A percentile compares a stretch with the other conserved stretches of the same genome.
phyloP scores from a whole-genome alignment of 2,329 filamentous ascomycete genomes.

The Fusarium piperis region DNA sequence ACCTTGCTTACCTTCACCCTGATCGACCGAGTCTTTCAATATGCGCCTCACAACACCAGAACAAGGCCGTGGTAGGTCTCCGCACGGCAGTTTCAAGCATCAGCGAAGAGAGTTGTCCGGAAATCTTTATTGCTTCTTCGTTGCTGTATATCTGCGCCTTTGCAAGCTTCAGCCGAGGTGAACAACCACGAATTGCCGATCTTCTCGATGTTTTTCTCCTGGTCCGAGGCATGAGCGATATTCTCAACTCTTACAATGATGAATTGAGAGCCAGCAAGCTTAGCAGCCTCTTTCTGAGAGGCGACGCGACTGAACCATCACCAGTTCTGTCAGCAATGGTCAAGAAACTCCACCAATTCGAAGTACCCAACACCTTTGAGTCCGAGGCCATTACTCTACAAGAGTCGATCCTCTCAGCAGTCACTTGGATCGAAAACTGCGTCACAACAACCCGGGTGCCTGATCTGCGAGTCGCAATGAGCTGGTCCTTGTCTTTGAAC shows the following conservation, averaged over 20 bases:
- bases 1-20: constrained; percentile 42
- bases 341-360: constrained; percentile 18
- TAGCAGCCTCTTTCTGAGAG: background rate
- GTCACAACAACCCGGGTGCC: background rate
- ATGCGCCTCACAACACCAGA: constrained; percentile 47
- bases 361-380: constrained; percentile 10
- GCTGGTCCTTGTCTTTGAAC: constrained; percentile 19
- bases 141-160: constrained; percentile 47
- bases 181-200: constrained; percentile 42
- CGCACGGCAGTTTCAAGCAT: constrained; percentile 40
- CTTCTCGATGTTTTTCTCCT: constrained; percentile 47
- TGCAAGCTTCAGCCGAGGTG: constrained; percentile 35
- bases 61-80: constrained; percentile 44
- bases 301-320: background rate
- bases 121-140: constrained; percentile 46
- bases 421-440: constrained; percentile 6
- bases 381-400: background rate
- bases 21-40: constrained; percentile 35
- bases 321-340: constrained; percentile 7
- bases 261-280: constrained; percentile 9
- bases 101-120: constrained; percentile 44
- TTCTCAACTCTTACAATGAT: constrained; percentile 40
- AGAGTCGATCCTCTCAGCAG: background rate
- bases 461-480: constrained; percentile 19
- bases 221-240: constrained; percentile 44